These are phyloP conservation scores for Alternaria consortialis DNA, from an alignment of 2,329 filamentous ascomycete species.

Conservation along the genomic window DNA sequence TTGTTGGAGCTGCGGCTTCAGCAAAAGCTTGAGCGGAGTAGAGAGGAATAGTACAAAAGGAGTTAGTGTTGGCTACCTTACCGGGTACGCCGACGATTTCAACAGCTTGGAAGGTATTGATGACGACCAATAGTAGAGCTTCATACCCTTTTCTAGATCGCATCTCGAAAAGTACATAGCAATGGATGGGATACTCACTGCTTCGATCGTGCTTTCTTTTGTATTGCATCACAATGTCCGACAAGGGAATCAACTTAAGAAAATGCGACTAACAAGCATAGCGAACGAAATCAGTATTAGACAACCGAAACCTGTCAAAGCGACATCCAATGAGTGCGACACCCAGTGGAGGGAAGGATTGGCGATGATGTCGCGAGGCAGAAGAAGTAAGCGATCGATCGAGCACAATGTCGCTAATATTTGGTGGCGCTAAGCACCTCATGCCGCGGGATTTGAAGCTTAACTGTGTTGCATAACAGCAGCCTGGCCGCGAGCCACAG, in stretches of 20 bases:
- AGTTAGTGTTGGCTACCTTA: not conserved
- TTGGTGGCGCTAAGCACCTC: constrained; percentile 13
- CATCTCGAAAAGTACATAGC: not conserved
- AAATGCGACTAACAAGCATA: not conserved
- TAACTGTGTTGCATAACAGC: constrained; percentile 1
- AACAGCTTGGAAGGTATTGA: constrained; percentile 1
- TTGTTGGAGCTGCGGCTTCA: not conserved
- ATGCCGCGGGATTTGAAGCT: constrained; percentile 15
- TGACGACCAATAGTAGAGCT: not conserved
- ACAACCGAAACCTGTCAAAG: not conserved
- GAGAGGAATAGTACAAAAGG: not conserved
- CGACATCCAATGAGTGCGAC: not conserved
- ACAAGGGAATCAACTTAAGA: not conserved
- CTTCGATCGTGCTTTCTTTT: not conserved
- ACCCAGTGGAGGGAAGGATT: not conserved
- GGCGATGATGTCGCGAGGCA: constrained; percentile 6
- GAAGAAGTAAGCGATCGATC: constrained; percentile 12
- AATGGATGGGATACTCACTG: not conserved
- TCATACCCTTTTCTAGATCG: not conserved
- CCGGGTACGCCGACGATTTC: not conserved
- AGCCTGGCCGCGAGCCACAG: not conserved
- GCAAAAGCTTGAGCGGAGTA: not conserved
- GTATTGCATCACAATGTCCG: not conserved
- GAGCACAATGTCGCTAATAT: constrained; percentile 9
- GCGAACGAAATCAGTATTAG: not conserved